phyloP scores from a whole-genome alignment of 345 rosid genomes.

The Cardiospermum halicacabum region DNA sequence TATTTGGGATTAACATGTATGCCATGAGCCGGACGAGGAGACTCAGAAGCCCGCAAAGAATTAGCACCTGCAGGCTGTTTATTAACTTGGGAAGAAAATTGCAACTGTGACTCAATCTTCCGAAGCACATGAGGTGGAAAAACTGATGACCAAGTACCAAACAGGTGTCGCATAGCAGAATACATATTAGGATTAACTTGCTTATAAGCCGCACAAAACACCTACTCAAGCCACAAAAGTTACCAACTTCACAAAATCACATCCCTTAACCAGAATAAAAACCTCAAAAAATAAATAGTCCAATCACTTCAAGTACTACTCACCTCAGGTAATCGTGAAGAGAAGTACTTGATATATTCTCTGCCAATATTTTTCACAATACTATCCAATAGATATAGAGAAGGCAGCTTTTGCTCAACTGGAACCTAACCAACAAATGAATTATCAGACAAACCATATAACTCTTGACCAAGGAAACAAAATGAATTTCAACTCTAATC shows the following conservation, averaged over 20 bases:
- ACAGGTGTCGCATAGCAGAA: conserved; percentile 84
- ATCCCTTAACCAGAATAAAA: neutral
- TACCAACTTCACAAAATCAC: neutral
- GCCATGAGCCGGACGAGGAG: conserved; percentile 76
- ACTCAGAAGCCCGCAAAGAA: conserved; percentile 57
- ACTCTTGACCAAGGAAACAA: neutral
- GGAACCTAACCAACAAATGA: conserved; percentile 59
- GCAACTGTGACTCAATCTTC: conserved; percentile 70
- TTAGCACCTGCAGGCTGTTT: conserved; percentile 42
- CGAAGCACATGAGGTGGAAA: conserved; percentile 66
- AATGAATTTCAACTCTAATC: neutral
- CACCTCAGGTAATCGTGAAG: conserved; percentile 91
- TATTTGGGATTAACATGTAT: conserved; percentile 99
- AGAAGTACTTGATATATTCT: conserved; percentile 73
- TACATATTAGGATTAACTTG: conserved; percentile 65
- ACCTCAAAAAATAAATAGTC: neutral
- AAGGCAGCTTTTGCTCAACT: conserved; percentile 84
- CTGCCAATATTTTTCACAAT: conserved; percentile 89
- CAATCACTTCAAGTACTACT: conserved; percentile 19
- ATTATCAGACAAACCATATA: neutral
- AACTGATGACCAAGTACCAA: conserved; percentile 92
- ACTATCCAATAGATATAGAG: conserved; percentile 92
- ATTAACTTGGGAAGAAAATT: conserved; percentile 45
- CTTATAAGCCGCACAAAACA: conserved; percentile 75
- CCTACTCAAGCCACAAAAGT: conserved; percentile 39